Conservation (phyloP, 2,329 filamentous ascomycete genomes). For the Aspergillus ruber region DNA sequence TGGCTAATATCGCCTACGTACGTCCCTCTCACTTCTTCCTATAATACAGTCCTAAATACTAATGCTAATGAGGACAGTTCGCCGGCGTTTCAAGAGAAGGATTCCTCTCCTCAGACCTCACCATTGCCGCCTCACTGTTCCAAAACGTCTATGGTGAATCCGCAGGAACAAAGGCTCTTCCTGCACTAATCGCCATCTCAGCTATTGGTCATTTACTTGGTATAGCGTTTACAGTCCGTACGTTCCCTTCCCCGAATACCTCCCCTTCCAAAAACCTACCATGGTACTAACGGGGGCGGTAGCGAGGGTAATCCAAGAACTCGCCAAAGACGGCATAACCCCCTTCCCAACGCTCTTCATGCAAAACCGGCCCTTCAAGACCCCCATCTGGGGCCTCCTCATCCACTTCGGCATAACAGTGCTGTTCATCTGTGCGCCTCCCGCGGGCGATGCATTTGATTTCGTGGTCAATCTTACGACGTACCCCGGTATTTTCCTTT, state of each 20-base stretch:
- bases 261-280: too few relatives aligned
- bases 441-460: conserved; percentile 17
- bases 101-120: conserved; percentile 43
- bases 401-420: conserved; percentile 15
- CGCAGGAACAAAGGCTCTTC: conserved; percentile 12
- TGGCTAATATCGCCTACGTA: conserved; percentile 49
- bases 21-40: background rate
- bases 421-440: conserved; percentile 18
- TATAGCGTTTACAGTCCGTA: conserved; percentile 17
- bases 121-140: conserved; percentile 51
- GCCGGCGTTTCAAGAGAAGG: conserved; percentile 48
- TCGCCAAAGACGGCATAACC: conserved; percentile 19
- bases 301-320: conserved; percentile 18
- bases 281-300: background rate
- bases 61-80: conserved; percentile 25
- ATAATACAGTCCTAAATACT: background rate
- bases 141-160: conserved; percentile 32
- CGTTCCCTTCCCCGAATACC: background rate
- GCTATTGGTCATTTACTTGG: conserved; percentile 18
- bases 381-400: conserved; percentile 10
- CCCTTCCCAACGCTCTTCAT: conserved; percentile 17
- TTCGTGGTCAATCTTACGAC: conserved; percentile 16
- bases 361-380: conserved; percentile 17
- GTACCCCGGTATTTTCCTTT: conserved; percentile 13
- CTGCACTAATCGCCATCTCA: conserved; percentile 16